Conservation (phyloP, 768 basidiomycete species). For the Coprinopsis marcescibilis region DNA sequence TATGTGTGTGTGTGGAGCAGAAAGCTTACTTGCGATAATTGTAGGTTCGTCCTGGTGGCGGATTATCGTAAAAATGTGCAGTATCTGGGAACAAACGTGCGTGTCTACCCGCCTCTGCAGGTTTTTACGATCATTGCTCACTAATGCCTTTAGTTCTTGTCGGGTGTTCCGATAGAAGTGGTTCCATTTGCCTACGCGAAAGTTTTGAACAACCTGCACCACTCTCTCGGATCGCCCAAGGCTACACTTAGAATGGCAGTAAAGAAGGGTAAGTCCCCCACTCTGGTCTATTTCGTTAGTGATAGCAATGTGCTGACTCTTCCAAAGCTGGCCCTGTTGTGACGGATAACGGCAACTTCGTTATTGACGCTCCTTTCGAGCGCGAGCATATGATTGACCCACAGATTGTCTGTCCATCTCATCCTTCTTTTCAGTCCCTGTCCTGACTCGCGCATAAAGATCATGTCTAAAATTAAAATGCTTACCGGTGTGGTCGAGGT, state of each 20-base stretch:
- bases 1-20: not conserved
- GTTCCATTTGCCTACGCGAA: constrained; percentile 94
- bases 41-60: constrained; percentile 84
- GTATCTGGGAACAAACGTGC: constrained; percentile 74
- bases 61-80: constrained; percentile 93
- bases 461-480: constrained; percentile 81
- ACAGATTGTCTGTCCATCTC: constrained; percentile 36
- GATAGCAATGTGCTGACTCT: constrained; percentile 10
- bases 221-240: constrained; percentile 55
- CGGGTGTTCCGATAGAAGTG: constrained; percentile 95
- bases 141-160: constrained; percentile 50
- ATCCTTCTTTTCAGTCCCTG: not conserved
- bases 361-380: constrained; percentile 93
- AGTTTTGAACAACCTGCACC: constrained; percentile 67
- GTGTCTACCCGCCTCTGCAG: constrained; percentile 22
- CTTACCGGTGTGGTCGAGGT: constrained; percentile 99
- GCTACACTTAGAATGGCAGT: constrained; percentile 90
- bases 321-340: constrained; percentile 97
- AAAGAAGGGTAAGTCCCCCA: constrained; percentile 46
- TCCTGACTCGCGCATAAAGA: constrained; percentile 33
- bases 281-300: constrained; percentile 3
- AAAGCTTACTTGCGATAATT: constrained; percentile 2
- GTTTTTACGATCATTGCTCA: not conserved
- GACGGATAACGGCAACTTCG: constrained; percentile 94
- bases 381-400: constrained; percentile 65